Percentiles rank a stretch among this genome's conserved stretches.
phyloP scores from a whole-genome alignment of 2,329 filamentous ascomycete genomes.

The Colletotrichum sp. region DNA sequence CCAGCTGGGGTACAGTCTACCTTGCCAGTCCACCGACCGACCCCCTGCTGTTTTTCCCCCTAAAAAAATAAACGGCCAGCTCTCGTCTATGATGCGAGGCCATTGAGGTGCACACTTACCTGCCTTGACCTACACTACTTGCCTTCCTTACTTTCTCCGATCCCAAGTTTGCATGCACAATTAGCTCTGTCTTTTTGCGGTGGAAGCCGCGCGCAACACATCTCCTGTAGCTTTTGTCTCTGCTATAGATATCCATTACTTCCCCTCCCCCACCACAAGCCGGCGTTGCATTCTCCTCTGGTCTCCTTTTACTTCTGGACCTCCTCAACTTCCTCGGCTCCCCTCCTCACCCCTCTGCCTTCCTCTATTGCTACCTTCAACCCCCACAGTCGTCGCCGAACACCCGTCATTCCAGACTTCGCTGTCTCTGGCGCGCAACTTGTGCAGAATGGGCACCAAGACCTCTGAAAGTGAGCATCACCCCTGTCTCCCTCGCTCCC shows the following conservation, averaged over 20 bases:
- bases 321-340: neutral
- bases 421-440: slow-evolving; percentile 12
- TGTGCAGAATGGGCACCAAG: slow-evolving; percentile 7
- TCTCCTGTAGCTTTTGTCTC: neutral
- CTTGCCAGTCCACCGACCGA: neutral
- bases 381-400: neutral
- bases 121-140: neutral
- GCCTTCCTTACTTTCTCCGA: neutral
- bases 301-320: neutral
- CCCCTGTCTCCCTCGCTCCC: neutral
- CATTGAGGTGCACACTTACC: neutral
- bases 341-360: neutral
- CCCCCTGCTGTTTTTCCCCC: neutral
- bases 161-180: neutral
- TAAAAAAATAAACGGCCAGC: slow-evolving; percentile 6
- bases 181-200: neutral
- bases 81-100: slow-evolving; percentile 17
- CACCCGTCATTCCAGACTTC: neutral
- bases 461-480: slow-evolving; percentile 14
- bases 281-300: neutral
- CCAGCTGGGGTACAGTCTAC: neutral
- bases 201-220: neutral
- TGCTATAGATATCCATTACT: neutral
- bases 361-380: neutral
- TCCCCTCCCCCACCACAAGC: neutral